Evolutionary conservation across 2,329 filamentous ascomycete genomes (phyloP).

Genomic region (Fusarium graminum): DNA sequence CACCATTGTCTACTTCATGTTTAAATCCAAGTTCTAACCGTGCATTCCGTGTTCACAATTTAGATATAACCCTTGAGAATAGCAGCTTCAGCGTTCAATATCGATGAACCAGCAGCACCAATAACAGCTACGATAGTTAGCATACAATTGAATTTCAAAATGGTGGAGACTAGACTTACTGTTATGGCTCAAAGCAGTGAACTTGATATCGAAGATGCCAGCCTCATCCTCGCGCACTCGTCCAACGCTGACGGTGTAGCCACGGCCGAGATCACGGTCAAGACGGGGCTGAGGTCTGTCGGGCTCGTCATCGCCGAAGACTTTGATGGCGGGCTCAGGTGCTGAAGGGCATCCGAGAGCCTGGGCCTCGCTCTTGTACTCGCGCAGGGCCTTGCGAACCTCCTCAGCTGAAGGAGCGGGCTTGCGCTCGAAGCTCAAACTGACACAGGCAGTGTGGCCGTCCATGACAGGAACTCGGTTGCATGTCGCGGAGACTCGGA

Average conservation of each 20-base stretch:
- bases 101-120: slow-evolving; percentile 94
- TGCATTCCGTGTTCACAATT: slow-evolving; percentile 19
- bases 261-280: slow-evolving; percentile 85
- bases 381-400: slow-evolving; percentile 82
- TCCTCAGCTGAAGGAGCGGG: slow-evolving; percentile 80
- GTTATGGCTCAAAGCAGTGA: slow-evolving; percentile 90
- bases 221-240: slow-evolving; percentile 87
- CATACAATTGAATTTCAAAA: neutral
- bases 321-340: slow-evolving; percentile 82
- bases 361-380: slow-evolving; percentile 86
- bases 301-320: slow-evolving; percentile 80
- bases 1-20: slow-evolving; percentile 14
- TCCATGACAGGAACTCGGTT: slow-evolving; percentile 96
- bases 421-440: slow-evolving; percentile 81
- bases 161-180: slow-evolving; percentile 59
- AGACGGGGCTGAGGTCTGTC: slow-evolving; percentile 93
- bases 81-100: slow-evolving; percentile 93
- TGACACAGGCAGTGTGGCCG: slow-evolving; percentile 95
- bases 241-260: slow-evolving; percentile 93
- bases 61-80: slow-evolving; percentile 88
- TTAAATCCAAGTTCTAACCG: slow-evolving; percentile 13
- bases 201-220: slow-evolving; percentile 94
- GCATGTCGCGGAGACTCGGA: slow-evolving; percentile 88
- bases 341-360: slow-evolving; percentile 88
- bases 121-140: slow-evolving; percentile 74